phyloP scores from a whole-genome alignment of 2,329 filamentous ascomycete genomes.

The Tothia fuscella region DNA sequence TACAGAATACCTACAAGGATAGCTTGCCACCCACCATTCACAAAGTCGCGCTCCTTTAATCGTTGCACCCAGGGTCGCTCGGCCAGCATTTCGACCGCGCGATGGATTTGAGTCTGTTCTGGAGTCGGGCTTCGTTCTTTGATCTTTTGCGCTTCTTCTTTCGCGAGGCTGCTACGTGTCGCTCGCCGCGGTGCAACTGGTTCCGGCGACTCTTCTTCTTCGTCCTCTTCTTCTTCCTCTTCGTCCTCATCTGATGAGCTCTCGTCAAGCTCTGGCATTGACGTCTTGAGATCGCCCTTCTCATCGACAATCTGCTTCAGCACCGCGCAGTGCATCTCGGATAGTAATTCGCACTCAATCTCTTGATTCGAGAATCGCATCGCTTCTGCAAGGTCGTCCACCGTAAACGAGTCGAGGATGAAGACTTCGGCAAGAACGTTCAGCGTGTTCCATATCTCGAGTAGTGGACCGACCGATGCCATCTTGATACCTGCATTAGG shows the following conservation, averaged over 20 bases:
- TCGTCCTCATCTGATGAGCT: slow-evolving; percentile 50
- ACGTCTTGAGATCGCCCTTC: slow-evolving; percentile 60
- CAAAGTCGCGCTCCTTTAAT: slow-evolving; percentile 71
- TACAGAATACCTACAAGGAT: slow-evolving; percentile 80
- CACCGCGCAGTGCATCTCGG: slow-evolving; percentile 84
- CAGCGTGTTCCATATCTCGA: slow-evolving; percentile 92
- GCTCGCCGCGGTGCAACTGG: slow-evolving; percentile 63
- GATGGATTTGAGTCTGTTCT: slow-evolving; percentile 36
- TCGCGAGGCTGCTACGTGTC: slow-evolving; percentile 76
- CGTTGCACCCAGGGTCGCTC: slow-evolving; percentile 73
- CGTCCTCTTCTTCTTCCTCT: slow-evolving; percentile 49
- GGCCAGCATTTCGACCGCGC: slow-evolving; percentile 64
- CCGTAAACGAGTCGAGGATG: slow-evolving; percentile 89
- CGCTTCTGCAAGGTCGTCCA: slow-evolving; percentile 88
- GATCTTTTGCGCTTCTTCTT: slow-evolving; percentile 60
- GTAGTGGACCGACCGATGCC: slow-evolving; percentile 69
- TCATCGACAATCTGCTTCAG: slow-evolving; percentile 74
- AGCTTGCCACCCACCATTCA: slow-evolving; percentile 79
- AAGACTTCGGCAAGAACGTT: slow-evolving; percentile 98
- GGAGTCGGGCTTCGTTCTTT: slow-evolving; percentile 27
- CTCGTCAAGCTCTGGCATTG: slow-evolving; percentile 21
- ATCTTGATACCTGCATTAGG: slow-evolving; percentile 51
- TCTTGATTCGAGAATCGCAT: slow-evolving; percentile 66
- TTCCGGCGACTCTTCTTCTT: slow-evolving; percentile 42
- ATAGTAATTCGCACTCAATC: slow-evolving; percentile 68